These are phyloP conservation scores for Solanum hybrid DNA, from an alignment of 305 asterid species.

Conservation along the genomic window DNA sequence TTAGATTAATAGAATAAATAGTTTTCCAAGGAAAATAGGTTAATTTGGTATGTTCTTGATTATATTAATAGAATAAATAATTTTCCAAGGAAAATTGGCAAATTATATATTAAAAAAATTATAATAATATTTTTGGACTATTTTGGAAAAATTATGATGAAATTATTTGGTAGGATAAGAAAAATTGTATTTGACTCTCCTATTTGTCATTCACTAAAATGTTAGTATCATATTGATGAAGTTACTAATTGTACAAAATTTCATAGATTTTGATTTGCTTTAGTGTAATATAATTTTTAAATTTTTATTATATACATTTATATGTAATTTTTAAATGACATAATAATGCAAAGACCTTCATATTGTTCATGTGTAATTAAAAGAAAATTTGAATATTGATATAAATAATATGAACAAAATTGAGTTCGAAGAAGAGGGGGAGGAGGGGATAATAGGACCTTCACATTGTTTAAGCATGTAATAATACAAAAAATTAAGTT, in stretches of 20 bases:
- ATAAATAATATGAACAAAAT: not conserved
- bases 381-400: not conserved
- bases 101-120: not conserved
- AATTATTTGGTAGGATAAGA: not conserved
- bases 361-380: not conserved
- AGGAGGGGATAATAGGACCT: not conserved
- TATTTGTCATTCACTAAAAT: not conserved
- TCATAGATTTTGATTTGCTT: not conserved
- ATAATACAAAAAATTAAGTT: not conserved
- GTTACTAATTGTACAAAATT: not conserved
- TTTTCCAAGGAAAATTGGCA: not conserved
- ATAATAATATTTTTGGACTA: not conserved
- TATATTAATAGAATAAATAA: not conserved
- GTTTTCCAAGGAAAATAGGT: not conserved
- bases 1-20: not conserved
- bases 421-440: not conserved
- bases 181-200: not conserved
- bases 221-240: not conserved
- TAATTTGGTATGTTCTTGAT: not conserved
- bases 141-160: not conserved
- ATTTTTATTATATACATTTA: not conserved
- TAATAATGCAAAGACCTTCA: not conserved
- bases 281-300: not conserved
- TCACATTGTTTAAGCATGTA: not conserved
- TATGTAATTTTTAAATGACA: not conserved